Conservation (phyloP, 306 rosid genomes). For the Cyclanthera cordifolia region DNA sequence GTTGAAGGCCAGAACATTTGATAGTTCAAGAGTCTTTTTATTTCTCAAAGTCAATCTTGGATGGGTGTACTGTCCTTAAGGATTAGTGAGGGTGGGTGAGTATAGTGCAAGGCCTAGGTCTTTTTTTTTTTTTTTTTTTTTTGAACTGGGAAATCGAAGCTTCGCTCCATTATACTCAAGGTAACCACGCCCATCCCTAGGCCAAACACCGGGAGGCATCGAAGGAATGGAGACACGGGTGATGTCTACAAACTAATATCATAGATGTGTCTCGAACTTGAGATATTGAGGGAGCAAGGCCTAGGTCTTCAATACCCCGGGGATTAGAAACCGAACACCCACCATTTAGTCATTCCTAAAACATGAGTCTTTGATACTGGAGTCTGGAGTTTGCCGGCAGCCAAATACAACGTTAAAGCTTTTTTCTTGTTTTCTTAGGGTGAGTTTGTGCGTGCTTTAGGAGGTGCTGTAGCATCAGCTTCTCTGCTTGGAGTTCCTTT, state of each 20-base stretch:
- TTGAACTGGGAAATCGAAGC: too few species aligned
- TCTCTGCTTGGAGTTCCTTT: conserved; percentile 88
- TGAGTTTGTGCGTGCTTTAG: conserved; percentile 85
- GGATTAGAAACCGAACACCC: not conserved
- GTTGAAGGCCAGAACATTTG: not conserved
- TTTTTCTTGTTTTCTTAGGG: conserved; percentile 35
- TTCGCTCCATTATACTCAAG: too few species aligned
- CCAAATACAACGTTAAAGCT: not conserved
- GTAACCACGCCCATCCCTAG: too few species aligned
- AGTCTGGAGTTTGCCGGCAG: not conserved
- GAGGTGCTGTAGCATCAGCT: conserved; percentile 68
- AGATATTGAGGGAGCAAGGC: too few species aligned
- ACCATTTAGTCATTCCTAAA: not conserved
- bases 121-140: too few species aligned
- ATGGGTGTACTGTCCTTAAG: too few species aligned
- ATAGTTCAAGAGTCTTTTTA: not conserved
- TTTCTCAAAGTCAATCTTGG: not conserved
- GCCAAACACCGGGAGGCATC: too few species aligned
- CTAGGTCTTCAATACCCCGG: not conserved
- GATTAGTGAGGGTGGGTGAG: not conserved
- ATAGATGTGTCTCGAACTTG: too few species aligned
- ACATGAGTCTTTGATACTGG: not conserved
- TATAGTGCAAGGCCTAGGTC: not conserved
- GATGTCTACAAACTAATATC: too few species aligned
- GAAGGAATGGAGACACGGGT: too few species aligned